phyloP scores from a whole-genome alignment of 2,329 filamentous ascomycete species.

The Salinomyces thailandicus region DNA sequence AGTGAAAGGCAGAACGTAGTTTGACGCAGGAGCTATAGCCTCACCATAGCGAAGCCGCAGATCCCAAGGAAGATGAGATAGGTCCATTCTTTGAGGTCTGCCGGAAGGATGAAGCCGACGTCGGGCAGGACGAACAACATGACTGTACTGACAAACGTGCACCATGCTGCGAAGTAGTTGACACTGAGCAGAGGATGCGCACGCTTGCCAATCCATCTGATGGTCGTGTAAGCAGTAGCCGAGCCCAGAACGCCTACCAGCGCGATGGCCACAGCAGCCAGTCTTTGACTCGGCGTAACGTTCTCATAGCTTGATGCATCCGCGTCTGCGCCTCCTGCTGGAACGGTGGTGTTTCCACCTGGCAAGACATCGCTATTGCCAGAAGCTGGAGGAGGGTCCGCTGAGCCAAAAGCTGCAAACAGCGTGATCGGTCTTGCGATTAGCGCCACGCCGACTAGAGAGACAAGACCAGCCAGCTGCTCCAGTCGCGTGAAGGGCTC shows the following conservation, averaged over 20 bases:
- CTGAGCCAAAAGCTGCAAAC: constrained; percentile 31
- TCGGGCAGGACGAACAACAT: constrained; percentile 48
- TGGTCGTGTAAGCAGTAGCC: constrained; percentile 61
- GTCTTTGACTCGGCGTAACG: constrained; percentile 52
- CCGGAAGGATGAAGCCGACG: constrained; percentile 48
- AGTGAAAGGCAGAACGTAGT: no score
- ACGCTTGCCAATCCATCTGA: constrained; percentile 68
- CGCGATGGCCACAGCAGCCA: constrained; percentile 59
- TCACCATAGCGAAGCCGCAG: constrained; percentile 63
- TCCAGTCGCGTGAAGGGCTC: constrained; percentile 72
- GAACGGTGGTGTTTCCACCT: constrained; percentile 21
- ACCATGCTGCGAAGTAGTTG: constrained; percentile 69
- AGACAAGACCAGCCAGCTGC: constrained; percentile 64
- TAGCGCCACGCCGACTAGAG: constrained; percentile 67
- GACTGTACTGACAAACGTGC: constrained; percentile 54
- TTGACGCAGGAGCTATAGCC: no score
- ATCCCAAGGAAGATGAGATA: constrained; percentile 58
- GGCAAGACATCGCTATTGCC: constrained; percentile 23
- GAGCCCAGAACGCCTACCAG: constrained; percentile 69
- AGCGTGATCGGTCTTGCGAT: constrained; percentile 63
- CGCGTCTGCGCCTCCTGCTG: constrained; percentile 4
- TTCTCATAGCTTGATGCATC: constrained; percentile 30
- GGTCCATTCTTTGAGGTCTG: constrained; percentile 49
- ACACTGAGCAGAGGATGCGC: constrained; percentile 76
- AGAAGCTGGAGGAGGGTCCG: constrained; percentile 18